Percentiles rank a stretch among this genome's conserved stretches.
phyloP scores from a whole-genome alignment of 2,329 filamentous ascomycete species.

The Teratosphaeria destructans region DNA sequence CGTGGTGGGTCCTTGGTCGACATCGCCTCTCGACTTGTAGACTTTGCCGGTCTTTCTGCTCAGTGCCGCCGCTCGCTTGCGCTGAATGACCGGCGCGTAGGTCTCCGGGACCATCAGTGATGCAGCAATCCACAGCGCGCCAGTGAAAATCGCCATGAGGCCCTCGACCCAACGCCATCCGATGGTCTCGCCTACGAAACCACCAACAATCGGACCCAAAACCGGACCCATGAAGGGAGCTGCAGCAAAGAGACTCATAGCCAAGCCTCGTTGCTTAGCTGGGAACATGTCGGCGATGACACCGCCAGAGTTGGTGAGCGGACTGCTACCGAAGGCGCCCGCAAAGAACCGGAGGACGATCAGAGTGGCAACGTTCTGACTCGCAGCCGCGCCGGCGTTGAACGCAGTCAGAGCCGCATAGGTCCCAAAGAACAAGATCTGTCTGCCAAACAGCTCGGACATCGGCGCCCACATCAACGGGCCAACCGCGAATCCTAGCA shows the following conservation, averaged over 20 bases:
- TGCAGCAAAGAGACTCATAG: slow-evolving; percentile 54
- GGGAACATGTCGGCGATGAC: slow-evolving; percentile 39
- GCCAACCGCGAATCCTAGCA: slow-evolving; percentile 44
- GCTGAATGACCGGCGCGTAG: slow-evolving; percentile 48
- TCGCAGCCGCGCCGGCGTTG: slow-evolving; percentile 33
- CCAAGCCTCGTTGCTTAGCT: slow-evolving; percentile 35
- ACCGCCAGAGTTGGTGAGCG: slow-evolving; percentile 37
- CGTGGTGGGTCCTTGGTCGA: slow-evolving; percentile 28
- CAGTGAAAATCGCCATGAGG: slow-evolving; percentile 53
- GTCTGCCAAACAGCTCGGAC: slow-evolving; percentile 48
- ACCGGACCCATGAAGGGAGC: slow-evolving; percentile 56
- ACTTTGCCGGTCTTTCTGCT: slow-evolving; percentile 43
- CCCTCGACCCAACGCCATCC: slow-evolving; percentile 63
- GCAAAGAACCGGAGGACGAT: slow-evolving; percentile 38
- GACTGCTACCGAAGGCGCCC: slow-evolving; percentile 33
- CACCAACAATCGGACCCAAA: slow-evolving; percentile 53
- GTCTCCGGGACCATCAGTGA: slow-evolving; percentile 48
- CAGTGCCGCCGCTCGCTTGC: slow-evolving; percentile 41
- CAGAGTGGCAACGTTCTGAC: slow-evolving; percentile 34
- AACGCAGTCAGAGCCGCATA: slow-evolving; percentile 30
- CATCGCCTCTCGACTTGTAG: slow-evolving; percentile 41
- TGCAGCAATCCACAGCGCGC: slow-evolving; percentile 47
- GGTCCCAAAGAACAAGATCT: slow-evolving; percentile 27
- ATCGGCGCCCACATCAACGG: slow-evolving; percentile 54
- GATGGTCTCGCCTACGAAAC: slow-evolving; percentile 51